A percentile compares a stretch with the other conserved stretches of the same genome.
Evolutionary conservation across 441 rosid species (phyloP).

Genomic region (Corymbia calophylla): DNA sequence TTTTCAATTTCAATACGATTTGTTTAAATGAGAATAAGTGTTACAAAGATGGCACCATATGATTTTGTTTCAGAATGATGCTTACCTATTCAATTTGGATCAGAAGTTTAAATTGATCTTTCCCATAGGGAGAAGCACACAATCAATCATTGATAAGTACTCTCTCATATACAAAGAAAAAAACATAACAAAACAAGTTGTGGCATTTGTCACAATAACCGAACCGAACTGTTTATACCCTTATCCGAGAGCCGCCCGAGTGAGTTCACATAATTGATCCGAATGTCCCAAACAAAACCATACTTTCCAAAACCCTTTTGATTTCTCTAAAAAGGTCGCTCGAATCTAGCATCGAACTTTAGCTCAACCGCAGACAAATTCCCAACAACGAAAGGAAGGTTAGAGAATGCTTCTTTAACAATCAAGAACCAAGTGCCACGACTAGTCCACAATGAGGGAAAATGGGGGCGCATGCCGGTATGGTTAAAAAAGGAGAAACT

Average conservation of each 20-base stretch:
- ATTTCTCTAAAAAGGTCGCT: not conserved
- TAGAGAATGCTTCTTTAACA: not conserved
- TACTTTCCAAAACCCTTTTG: not conserved
- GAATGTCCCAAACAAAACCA: not conserved
- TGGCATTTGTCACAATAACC: too few relatives aligned
- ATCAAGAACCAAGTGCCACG: not conserved
- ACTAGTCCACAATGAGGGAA: not conserved
- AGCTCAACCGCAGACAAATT: not conserved
- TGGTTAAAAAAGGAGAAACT: not conserved
- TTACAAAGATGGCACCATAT: too few relatives aligned
- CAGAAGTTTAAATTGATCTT: too few relatives aligned
- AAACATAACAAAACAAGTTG: too few relatives aligned
- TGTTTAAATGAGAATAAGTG: too few relatives aligned
- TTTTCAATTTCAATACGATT: too few relatives aligned
- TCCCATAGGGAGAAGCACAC: too few relatives aligned
- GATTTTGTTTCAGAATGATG: too few relatives aligned
- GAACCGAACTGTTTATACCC: too few relatives aligned
- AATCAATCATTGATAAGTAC: too few relatives aligned
- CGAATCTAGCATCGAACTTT: not conserved
- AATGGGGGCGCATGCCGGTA: not conserved
- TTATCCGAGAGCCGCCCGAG: accelerated
- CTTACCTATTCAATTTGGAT: too few relatives aligned
- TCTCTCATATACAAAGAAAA: too few relatives aligned
- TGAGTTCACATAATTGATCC: not conserved
- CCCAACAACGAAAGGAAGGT: not conserved